Conservation (phyloP, 2,329 filamentous ascomycete species). For the Alternaria arborescens region DNA sequence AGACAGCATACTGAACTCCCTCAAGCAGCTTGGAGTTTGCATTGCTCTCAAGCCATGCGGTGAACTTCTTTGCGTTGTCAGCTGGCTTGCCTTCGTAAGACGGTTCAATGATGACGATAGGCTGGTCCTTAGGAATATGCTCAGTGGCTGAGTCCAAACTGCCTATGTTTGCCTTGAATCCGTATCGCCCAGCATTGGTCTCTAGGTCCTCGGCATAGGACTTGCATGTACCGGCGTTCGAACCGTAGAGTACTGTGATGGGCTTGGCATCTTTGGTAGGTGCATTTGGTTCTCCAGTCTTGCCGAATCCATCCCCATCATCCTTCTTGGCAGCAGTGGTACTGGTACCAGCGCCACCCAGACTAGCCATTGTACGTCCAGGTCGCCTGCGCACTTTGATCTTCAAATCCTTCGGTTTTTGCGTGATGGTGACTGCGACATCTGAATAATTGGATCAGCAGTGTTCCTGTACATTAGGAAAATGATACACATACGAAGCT, state of each 20-base stretch:
- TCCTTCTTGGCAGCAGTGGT: neutral
- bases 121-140: slow-evolving; percentile 66
- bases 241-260: slow-evolving; percentile 76
- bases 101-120: slow-evolving; percentile 72
- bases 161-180: slow-evolving; percentile 55
- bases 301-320: neutral
- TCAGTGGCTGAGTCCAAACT: slow-evolving; percentile 70
- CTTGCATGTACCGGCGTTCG: slow-evolving; percentile 79
- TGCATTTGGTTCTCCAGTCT: neutral
- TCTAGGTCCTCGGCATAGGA: slow-evolving; percentile 71
- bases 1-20: slow-evolving; percentile 70
- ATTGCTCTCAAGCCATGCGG: slow-evolving; percentile 69
- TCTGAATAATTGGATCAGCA: slow-evolving; percentile 3
- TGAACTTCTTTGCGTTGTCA: slow-evolving; percentile 75
- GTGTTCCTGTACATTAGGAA: neutral
- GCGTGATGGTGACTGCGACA: slow-evolving; percentile 11
- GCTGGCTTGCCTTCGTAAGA: slow-evolving; percentile 79
- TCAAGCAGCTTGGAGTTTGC: slow-evolving; percentile 61
- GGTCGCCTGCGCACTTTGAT: slow-evolving; percentile 15
- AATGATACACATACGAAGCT: slow-evolving; percentile 47
- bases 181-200: slow-evolving; percentile 65
- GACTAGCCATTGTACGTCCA: slow-evolving; percentile 14
- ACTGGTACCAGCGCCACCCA: neutral
- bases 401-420: slow-evolving; percentile 15
- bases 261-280: slow-evolving; percentile 46